These are phyloP conservation scores for Sporothrix humicola DNA, from an alignment of 2,329 filamentous ascomycete genomes.

Conservation along the genomic window DNA sequence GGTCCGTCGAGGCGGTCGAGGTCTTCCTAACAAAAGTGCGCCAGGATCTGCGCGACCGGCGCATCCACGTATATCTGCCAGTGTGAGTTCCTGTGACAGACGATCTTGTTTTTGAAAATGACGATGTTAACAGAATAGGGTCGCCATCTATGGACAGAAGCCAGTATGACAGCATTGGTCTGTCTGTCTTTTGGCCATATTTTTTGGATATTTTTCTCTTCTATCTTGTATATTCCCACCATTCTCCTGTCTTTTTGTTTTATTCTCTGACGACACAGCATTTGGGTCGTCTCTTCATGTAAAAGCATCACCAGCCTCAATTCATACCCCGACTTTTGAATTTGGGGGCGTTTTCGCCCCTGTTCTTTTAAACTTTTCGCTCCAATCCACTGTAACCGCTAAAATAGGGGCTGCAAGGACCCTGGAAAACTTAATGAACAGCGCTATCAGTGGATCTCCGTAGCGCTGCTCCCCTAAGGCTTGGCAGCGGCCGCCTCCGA, in stretches of 20 bases:
- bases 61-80: conserved; percentile 44
- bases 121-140: too few species aligned
- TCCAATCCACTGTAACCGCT: background rate
- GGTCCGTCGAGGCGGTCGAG: conserved; percentile 44
- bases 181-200: background rate
- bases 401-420: background rate
- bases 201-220: background rate
- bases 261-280: too few species aligned
- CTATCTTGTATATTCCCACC: too few species aligned
- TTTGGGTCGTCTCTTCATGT: background rate
- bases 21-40: conserved; percentile 44
- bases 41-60: conserved; percentile 42
- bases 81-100: too few species aligned
- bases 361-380: background rate
- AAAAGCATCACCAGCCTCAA: background rate
- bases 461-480: background rate
- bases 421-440: too few species aligned
- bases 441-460: too few species aligned
- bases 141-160: conserved; percentile 28
- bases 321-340: background rate
- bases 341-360: background rate
- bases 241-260: too few species aligned
- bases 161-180: background rate
- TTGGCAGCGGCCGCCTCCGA: background rate
- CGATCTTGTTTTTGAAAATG: too few species aligned